Base-by-base conservation (phyloP, 371 early-diverging fungal species). In the Homolaphlyctis polyrhiza region DNA sequence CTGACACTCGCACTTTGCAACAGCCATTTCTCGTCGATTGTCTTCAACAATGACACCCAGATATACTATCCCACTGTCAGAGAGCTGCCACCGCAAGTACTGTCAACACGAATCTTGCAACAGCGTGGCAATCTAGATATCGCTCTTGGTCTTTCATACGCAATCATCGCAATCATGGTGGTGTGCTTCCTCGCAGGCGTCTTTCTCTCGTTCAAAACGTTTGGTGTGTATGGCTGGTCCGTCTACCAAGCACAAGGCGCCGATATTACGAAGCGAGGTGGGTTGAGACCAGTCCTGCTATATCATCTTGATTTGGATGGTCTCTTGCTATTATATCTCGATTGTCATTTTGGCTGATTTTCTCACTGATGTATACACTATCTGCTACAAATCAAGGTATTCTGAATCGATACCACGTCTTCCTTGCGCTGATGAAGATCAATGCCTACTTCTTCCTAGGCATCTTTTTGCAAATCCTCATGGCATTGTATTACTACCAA, bases 221-320 rank as follows among this genome's bases (percentile, higher is more conserved):
- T 81, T 60, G 74, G 71, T 60, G 78, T 77, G 59, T 82, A 76
- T 65, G 84, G 84, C 14, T 81, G 81, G 81, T 68, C 77, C 52
- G 77, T 83, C 21, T 81, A 70, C 68, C 79, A 79, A 59, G 73
- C 75, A 57, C 75, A 79, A 28, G 82, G 79, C 13, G 81, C 82
- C 50, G 71, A 82, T 29, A 34, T 79, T 32, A 63, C 62, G 34
- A 67, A 79, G 43, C 71, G 75, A 0, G 62, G 73, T 30, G 60
- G 58, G 35, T 35, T 16, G 51, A 16, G 16, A 23, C 45, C 45
- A 45, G 16, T 45, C 25, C 47, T 21, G 14, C 18, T 58, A n/a
- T 35, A 16, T 32, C 33, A 30, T 58, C 58, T 30, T 21, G 11
- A 3, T 57, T 14, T 21, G 25, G 8, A 21, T 35, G 4, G 36